Evolutionary conservation across 2,329 filamentous ascomycete genomes (phyloP).

Genomic region (Colletotrichum siamense): DNA sequence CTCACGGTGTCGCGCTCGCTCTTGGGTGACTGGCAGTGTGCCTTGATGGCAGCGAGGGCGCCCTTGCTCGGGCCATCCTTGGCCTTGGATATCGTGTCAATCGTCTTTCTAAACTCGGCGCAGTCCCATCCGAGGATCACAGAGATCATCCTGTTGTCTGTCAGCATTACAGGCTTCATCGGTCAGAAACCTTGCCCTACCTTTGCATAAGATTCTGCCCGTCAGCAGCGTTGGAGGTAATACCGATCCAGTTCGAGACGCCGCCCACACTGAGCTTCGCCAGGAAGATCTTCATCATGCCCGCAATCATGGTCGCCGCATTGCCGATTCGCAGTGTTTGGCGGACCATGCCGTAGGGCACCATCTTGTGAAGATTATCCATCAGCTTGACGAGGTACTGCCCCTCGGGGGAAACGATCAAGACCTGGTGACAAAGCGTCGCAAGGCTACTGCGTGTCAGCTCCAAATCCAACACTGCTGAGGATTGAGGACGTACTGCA

Average conservation of each 20-base stretch:
- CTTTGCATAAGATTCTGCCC: conserved; percentile 81
- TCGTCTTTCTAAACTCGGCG: conserved; percentile 69
- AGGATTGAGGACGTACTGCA: conserved; percentile 61
- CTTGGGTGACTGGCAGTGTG: conserved; percentile 58
- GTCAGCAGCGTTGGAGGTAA: conserved; percentile 74
- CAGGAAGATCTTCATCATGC: conserved; percentile 73
- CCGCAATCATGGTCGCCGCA: conserved; percentile 81
- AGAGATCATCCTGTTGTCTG: conserved; percentile 66
- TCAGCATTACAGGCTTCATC: conserved; percentile 10
- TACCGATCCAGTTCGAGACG: conserved; percentile 79
- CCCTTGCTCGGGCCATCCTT: conserved; percentile 64
- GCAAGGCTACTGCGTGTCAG: conserved; percentile 59
- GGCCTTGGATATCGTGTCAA: conserved; percentile 67
- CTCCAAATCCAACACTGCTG: background rate
- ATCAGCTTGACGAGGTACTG: conserved; percentile 75
- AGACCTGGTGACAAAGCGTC: conserved; percentile 75
- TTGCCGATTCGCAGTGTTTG: conserved; percentile 80
- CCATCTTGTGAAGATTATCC: conserved; percentile 71
- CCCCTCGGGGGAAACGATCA: conserved; percentile 77
- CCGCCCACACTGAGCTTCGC: conserved; percentile 79
- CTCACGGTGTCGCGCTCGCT: conserved; percentile 65
- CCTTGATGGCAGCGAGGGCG: conserved; percentile 65
- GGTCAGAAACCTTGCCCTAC: conserved; percentile 29
- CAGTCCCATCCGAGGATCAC: conserved; percentile 77
- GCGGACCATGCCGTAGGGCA: conserved; percentile 74